These are phyloP conservation scores for Verruconis gallopava DNA, from an alignment of 2,329 filamentous ascomycete genomes.

Conservation along the genomic window DNA sequence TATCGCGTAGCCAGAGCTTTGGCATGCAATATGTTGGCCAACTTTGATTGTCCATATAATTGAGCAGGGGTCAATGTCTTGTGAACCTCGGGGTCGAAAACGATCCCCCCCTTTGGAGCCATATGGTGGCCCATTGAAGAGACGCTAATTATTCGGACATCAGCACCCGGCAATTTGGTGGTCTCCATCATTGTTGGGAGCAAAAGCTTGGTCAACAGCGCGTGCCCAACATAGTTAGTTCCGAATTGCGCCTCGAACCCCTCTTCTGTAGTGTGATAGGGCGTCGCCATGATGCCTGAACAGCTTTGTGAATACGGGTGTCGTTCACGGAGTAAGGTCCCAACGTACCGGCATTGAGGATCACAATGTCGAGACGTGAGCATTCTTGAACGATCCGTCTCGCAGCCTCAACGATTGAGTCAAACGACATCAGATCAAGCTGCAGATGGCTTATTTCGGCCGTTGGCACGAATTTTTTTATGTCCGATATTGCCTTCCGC, in stretches of 20 bases:
- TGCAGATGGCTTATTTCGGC: slow-evolving; percentile 2
- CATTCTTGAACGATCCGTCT: background rate
- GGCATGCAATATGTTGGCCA: slow-evolving; percentile 38
- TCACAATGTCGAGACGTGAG: slow-evolving; percentile 10
- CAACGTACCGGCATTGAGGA: slow-evolving; percentile 10
- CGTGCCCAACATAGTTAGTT: slow-evolving; percentile 12
- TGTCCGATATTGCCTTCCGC: slow-evolving; percentile 16
- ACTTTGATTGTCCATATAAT: slow-evolving; percentile 37
- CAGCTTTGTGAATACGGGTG: background rate
- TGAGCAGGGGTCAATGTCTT: slow-evolving; percentile 3
- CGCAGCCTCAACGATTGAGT: slow-evolving; percentile 8
- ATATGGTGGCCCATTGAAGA: slow-evolving; percentile 7
- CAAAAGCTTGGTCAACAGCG: slow-evolving; percentile 10
- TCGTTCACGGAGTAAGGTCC: too few species aligned
- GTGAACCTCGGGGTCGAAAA: slow-evolving; percentile 2
- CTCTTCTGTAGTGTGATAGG: slow-evolving; percentile 6
- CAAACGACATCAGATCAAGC: slow-evolving; percentile 9
- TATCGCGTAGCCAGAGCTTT: slow-evolving; percentile 30
- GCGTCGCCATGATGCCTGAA: slow-evolving; percentile 9
- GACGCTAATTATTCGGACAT: slow-evolving; percentile 11
- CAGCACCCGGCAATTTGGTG: background rate
- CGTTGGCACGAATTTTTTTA: background rate
- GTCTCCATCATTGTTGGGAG: slow-evolving; percentile 8
- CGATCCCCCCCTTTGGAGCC: slow-evolving; percentile 1
- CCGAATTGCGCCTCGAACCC: slow-evolving; percentile 12